phyloP scores from a whole-genome alignment of 2,329 filamentous ascomycete species.

The Aspergillus costaricaensis region DNA sequence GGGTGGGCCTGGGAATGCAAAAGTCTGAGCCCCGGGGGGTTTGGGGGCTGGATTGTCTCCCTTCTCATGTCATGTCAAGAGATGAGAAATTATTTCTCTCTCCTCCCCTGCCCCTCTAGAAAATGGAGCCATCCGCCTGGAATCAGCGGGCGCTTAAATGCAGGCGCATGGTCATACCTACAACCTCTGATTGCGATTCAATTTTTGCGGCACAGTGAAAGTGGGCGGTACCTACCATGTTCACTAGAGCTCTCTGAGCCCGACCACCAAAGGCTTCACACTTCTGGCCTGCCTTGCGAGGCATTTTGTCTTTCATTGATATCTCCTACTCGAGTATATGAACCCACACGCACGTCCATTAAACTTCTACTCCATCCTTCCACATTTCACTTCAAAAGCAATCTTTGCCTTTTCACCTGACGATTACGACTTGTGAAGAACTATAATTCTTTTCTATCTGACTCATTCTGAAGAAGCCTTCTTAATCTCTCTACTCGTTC shows the following conservation, averaged over 20 bases:
- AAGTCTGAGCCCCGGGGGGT: conserved; percentile 32
- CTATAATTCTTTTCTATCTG: neutral
- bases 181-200: conserved; percentile 27
- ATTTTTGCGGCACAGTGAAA: conserved; percentile 33
- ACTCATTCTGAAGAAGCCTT: neutral
- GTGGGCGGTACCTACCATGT: conserved; percentile 31
- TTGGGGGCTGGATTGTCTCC: conserved; percentile 35
- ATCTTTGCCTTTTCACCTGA: conserved; percentile 2
- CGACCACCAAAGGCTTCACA: conserved; percentile 33
- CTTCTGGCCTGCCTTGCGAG: conserved; percentile 38
- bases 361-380: conserved; percentile 16
- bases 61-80: conserved; percentile 22
- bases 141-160: conserved; percentile 41
- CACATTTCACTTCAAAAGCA: conserved; percentile 1
- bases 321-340: conserved; percentile 29
- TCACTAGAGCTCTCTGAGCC: conserved; percentile 33
- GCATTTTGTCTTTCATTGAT: conserved; percentile 32
- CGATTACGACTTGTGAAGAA: conserved; percentile 4
- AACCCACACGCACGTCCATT: conserved; percentile 24
- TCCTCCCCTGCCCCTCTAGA: conserved; percentile 14
- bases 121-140: conserved; percentile 29
- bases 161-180: conserved; percentile 35
- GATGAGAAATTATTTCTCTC: conserved; percentile 14
- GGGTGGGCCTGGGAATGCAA: conserved; percentile 29
- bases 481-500: neutral